Base-by-base conservation (phyloP, 1,139 yeast species). In the Pneumocystis carinii region DNA sequence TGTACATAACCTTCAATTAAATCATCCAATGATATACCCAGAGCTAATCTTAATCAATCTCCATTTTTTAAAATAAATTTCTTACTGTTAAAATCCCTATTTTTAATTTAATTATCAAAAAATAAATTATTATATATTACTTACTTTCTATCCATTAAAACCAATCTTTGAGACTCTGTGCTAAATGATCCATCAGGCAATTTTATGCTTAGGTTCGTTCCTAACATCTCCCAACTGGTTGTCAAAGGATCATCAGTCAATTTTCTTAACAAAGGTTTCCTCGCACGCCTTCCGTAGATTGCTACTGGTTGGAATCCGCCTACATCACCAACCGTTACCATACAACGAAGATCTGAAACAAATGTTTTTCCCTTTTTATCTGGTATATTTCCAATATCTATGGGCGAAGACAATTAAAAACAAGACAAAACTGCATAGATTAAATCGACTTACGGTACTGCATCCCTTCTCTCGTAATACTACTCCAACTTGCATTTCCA, bases 1-100 rank as follows among this genome's bases (percentile, higher is more conserved):
- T 58, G 60, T 24, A 58, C 60, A 39, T 58, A 58, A 24, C 60
- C 60, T 24, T 58, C 60, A n/a, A 58, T 58, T 24, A 58, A 14
- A 58, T 58, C 60, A 12, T 58, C 60, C 10, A 58, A 5, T 2
- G 48, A 38, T 24, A 58, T 58, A 29, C 60, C 60, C n/a, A 58
- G 39, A 12, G 60, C 55, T 48, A 48, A 42, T 19, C 12, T 8
- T 19, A 12, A 19, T 42, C 15, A 42, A 42, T 42, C 19, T 10
- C 5, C 10, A 17, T 42, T 19, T 42, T 19, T 42, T 19, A 8
- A 38, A 10, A 42, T 24, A 42, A 19, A 42, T n/a, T 7, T 12
- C 29, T 19, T 42, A 42, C 53, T 42, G 24, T 42, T 42, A 19
- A 42, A 42, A 19, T 42, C 53, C 24, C 53, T 42, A 19, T 19